Evolutionary conservation across 2,329 filamentous ascomycete genomes (phyloP), one percentile per base, ranked within the genome.

Genomic region (Alternaria consortialis): DNA sequence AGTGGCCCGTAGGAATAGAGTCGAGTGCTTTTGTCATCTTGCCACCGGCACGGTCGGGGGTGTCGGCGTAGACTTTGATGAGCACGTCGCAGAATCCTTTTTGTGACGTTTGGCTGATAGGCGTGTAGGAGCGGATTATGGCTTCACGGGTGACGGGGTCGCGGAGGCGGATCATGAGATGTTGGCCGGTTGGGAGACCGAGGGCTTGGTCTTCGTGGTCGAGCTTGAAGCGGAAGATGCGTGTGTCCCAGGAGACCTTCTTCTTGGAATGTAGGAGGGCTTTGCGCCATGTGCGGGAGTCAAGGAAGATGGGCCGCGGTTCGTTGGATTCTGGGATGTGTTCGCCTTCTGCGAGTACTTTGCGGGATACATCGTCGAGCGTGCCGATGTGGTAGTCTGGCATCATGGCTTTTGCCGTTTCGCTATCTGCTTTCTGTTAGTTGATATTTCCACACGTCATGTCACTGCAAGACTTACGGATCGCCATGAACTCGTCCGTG

Each of bases 351-450:
- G 83, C 81, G 2, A 95, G 83, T 0, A 82, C 74, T 39, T 83
- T 81, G 6, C 83, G 82, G 1, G 89, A 86, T 20, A 82, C 82
- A 65, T 87, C 81, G 68, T 91, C 87, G 12, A 97, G 85, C 0
- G 88, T 88, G 52, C 94, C 94, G 66, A 97, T 88, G 77, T 97
- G 93, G 74, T 97, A 96, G 44, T 85, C 80, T 11, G 87, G 85
- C 90, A 97, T 93, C 93, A 97, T 97, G 17, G 85, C 86, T 80
- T 96, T 97, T 34, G 94, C 94, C 15, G 91, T 97, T 80, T 97
- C 93, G 75, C 91, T 94, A 77, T 97, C 92, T 94, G 73, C 58
- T 47, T 37, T 37, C 52, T 63, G 60, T 79, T 67, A 80, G 74
- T 40, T 52, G 57, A 13, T n/a, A 32, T 32, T 46, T 8, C 47